phyloP scores from a whole-genome alignment of 1,284 basidiomycete genomes.

The Singerocomus inundabilis region DNA sequence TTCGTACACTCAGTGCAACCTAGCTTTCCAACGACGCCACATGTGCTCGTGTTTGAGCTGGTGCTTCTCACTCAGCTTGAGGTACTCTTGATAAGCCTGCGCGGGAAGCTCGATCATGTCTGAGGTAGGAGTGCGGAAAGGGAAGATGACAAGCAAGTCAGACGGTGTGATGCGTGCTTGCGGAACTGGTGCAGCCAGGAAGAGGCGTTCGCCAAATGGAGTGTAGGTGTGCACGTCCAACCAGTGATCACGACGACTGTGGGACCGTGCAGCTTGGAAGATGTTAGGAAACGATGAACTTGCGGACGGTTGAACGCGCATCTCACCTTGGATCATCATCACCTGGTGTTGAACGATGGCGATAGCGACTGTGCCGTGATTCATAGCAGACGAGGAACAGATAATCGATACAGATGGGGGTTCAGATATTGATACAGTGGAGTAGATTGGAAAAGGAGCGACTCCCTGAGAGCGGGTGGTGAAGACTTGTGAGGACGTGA shows the following conservation, averaged over 20 bases:
- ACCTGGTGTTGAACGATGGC: conserved; percentile 65
- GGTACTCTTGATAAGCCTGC: conserved; percentile 53
- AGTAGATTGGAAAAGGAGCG: not conserved
- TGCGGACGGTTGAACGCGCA: not conserved
- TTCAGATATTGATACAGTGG: conserved; percentile 18
- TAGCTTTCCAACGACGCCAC: conserved; percentile 48
- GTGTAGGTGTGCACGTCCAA: conserved; percentile 62
- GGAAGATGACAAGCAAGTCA: conserved; percentile 58
- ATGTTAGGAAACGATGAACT: conserved; percentile 4
- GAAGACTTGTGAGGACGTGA: conserved; percentile 1
- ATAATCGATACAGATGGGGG: conserved; percentile 17
- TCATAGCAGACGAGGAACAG: conserved; percentile 39
- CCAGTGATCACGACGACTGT: conserved; percentile 50
- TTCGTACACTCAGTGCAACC: conserved; percentile 21
- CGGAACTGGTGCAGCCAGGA: conserved; percentile 55
- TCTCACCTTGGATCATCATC: conserved; percentile 60
- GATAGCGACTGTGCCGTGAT: conserved; percentile 58
- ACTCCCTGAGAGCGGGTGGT: not conserved
- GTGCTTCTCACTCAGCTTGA: conserved; percentile 47
- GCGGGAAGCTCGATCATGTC: conserved; percentile 63
- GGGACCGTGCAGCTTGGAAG: conserved; percentile 49
- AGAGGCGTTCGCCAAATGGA: conserved; percentile 60
- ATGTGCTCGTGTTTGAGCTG: conserved; percentile 51
- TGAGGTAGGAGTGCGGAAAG: conserved; percentile 38
- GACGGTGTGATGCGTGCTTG: conserved; percentile 55